These are phyloP conservation scores for Trichoderma lentiforme DNA, from an alignment of 2,329 filamentous ascomycete species.

Conservation along the genomic window DNA sequence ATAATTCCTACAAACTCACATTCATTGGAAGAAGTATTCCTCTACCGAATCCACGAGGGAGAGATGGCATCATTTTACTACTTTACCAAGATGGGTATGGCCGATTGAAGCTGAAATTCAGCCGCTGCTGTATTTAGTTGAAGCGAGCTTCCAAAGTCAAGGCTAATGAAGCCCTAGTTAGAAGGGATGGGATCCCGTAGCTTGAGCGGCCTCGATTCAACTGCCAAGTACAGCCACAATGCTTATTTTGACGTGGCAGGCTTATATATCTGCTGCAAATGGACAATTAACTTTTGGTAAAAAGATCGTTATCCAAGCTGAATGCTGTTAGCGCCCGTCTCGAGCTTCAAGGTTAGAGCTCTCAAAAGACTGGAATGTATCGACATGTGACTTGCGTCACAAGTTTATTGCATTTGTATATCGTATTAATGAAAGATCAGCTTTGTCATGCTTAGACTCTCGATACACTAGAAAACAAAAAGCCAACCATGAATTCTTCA, in stretches of 20 bases:
- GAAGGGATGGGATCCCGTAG: background rate
- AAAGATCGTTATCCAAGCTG: background rate
- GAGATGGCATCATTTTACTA: background rate
- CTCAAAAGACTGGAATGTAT: background rate
- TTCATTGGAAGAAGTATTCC: background rate
- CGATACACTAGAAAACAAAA: no score
- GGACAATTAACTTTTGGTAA: background rate
- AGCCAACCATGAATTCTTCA: no score
- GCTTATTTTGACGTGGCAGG: background rate
- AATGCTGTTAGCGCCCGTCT: background rate
- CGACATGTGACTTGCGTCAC: background rate
- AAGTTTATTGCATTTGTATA: background rate
- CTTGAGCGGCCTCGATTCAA: background rate
- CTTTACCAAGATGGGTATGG: background rate
- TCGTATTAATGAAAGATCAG: no score
- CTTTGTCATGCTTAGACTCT: no score
- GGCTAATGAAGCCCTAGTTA: background rate
- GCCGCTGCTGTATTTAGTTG: background rate
- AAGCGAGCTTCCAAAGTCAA: background rate
- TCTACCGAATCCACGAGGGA: background rate
- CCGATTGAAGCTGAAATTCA: background rate
- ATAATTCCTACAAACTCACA: no score
- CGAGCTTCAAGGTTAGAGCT: accelerated
- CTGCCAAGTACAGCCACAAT: background rate
- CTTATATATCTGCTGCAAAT: background rate